Conservation (phyloP, 345 rosid species). For the Gossypium mustelinum region DNA sequence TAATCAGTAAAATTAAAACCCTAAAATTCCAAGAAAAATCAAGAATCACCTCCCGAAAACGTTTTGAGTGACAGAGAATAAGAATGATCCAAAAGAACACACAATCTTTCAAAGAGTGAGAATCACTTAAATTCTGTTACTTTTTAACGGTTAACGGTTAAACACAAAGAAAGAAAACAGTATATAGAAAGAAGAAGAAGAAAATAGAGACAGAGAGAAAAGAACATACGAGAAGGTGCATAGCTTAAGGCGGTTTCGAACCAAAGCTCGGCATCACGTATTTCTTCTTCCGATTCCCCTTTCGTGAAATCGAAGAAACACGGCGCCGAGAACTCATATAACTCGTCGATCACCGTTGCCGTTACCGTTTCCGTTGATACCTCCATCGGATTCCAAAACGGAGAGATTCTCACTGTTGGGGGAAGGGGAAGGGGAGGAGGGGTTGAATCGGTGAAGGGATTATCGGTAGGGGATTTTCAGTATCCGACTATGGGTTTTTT, state of each 20-base stretch:
- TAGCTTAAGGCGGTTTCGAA: conserved; percentile 63
- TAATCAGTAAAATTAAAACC: neutral
- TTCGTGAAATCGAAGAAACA: conserved; percentile 70
- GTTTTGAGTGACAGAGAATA: neutral
- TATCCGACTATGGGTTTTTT: neutral
- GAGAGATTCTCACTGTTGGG: neutral
- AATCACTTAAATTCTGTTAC: neutral
- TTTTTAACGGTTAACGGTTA: neutral
- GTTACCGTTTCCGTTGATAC: neutral
- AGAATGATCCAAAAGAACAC: neutral
- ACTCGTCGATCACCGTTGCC: conserved; percentile 47
- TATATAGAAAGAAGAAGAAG: conserved; percentile 22
- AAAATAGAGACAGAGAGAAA: conserved; percentile 29
- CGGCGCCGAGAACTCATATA: conserved; percentile 89
- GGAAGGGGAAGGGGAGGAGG: neutral
- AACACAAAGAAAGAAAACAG: neutral
- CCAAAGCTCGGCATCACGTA: conserved; percentile 79
- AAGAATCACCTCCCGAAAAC: neutral
- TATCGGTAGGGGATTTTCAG: neutral
- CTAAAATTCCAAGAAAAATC: neutral
- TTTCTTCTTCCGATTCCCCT: conserved; percentile 71
- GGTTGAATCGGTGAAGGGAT: neutral
- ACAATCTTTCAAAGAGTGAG: neutral
- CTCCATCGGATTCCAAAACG: neutral
- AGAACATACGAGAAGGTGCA: conserved; percentile 89